phyloP scores from a whole-genome alignment of 768 basidiomycete species.

The Goffeauzyma gilvescens region DNA sequence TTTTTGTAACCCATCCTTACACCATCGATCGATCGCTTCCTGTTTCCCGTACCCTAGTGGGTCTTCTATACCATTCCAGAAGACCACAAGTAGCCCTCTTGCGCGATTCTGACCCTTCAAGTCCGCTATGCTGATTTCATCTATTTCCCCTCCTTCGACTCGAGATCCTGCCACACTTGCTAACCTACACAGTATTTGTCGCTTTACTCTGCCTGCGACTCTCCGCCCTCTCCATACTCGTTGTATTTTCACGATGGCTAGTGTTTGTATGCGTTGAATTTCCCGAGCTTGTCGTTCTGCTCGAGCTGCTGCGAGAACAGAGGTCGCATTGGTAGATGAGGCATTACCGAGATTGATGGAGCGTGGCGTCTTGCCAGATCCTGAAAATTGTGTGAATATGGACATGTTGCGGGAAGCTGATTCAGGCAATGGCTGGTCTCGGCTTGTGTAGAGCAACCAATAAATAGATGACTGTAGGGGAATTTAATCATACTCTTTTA shows the following conservation, averaged over 20 bases:
- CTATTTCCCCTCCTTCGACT: background rate
- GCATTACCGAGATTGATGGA: conserved; percentile 26
- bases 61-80: conserved; percentile 8
- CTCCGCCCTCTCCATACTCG: conserved; percentile 21
- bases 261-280: conserved; percentile 12
- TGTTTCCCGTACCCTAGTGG: background rate
- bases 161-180: conserved; percentile 8
- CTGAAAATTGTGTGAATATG: conserved; percentile 9
- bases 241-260: conserved; percentile 19
- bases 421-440: no score
- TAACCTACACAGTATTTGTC: no score
- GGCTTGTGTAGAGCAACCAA: no score
- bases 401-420: no score
- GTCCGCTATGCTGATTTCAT: background rate
- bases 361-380: background rate
- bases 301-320: conserved; percentile 17
- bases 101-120: conserved; percentile 5
- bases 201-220: conserved; percentile 6
- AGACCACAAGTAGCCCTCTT: conserved; percentile 12
- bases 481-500: no score
- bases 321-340: conserved; percentile 18
- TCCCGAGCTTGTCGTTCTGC: conserved; percentile 23
- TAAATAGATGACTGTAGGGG: no score
- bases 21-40: conserved; percentile 1
- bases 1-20: conserved; percentile 1